Evolutionary conservation across 306 rosid species (phyloP).

Genomic region (Cucurbita pepo): DNA sequence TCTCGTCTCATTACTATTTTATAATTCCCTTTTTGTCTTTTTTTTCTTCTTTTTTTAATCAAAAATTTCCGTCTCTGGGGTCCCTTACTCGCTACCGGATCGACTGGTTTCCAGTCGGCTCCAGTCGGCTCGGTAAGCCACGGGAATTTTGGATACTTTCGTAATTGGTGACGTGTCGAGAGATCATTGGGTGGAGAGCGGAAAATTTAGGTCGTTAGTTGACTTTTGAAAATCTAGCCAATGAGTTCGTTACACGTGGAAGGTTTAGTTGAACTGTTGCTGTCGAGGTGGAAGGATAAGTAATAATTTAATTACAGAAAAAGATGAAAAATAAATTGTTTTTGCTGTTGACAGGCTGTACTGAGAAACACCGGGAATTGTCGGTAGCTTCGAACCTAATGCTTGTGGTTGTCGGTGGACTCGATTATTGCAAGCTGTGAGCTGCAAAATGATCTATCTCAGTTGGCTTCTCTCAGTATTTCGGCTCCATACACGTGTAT

Average conservation of each 20-base stretch:
- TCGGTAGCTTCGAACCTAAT: constrained; percentile 16
- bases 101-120: neutral
- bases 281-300: neutral
- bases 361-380: constrained; percentile 15
- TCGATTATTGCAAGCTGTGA: neutral
- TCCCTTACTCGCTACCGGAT: neutral
- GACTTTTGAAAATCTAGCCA: neutral
- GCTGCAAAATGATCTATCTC: neutral
- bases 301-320: neutral
- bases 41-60: neutral
- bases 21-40: neutral
- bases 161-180: neutral
- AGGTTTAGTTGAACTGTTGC: neutral
- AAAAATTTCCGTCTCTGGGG: neutral
- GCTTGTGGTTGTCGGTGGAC: constrained; percentile 47
- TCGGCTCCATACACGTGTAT: neutral
- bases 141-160: neutral
- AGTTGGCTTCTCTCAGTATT: neutral
- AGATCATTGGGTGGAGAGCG: neutral
- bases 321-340: neutral
- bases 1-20: neutral
- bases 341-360: constrained; percentile 34
- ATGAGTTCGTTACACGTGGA: neutral
- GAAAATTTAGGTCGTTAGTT: neutral
- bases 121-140: neutral